Base-by-base conservation (phyloP, 495 filamentous ascomycete genomes). In the Alectoria sarmentosa region DNA sequence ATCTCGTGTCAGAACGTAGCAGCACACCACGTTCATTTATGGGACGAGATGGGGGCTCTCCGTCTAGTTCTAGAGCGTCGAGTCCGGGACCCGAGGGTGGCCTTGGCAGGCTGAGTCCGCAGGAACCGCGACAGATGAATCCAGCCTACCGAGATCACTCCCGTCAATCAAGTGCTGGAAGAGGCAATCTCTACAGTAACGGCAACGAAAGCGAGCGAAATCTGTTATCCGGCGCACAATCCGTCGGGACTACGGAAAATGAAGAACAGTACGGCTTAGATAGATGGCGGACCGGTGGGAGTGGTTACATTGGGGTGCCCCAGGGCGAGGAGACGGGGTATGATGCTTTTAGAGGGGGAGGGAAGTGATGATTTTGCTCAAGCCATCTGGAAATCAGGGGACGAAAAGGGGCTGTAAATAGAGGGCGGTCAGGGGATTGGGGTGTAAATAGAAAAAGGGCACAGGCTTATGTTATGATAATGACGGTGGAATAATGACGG, bases 11-110 rank as follows among this genome's bases (percentile, higher is more conserved):
- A 8, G 79, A 86, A 56, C 82, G 89, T 26, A 85, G 87, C 1
- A 83, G 84, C 13, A 91, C 89, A 0, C 87, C 88, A 0, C 80
- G 84, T 44, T 84, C 80, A 34, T 76, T 78, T 37, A 67, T 81
- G 48, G 75, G 77, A 6, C 66, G 77, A 76, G 54, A 76, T 71
- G 76, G 79, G 71, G 21, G 77, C 76, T 54, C 72, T 59, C 65
- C 78, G 70, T 32, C 59, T 0, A 64, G 54, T 14, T 82, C 79
- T 1, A 77, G 80, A 19, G 78, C 80, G 4, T 78, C 79, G 5
- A 82, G 80, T 11, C 81, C 79, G 0, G 71, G 72, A 2, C 75
- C 77, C 28, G 61, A 62, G 14, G 28, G 36, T 37, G 56, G 48
- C 23, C 42, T 11, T 8, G 30, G 34, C 23, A 41, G 52, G 10